These are phyloP conservation scores for Wickerhamiella australiensis DNA, from an alignment of 805 yeast species.

Conservation along the genomic window DNA sequence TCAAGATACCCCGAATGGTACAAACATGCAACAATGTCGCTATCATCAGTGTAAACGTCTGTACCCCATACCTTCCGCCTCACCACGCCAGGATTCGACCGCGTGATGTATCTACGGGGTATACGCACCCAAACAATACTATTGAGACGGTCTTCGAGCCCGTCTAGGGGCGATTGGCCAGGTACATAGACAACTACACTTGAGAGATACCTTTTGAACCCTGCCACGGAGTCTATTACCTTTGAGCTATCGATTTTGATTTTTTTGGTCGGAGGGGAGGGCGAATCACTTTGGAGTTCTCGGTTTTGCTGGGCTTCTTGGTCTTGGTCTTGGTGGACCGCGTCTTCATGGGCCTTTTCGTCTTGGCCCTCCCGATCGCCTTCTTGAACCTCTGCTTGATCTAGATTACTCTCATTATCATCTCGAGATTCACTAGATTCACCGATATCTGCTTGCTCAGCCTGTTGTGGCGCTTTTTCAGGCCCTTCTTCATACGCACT, in stretches of 20 bases:
- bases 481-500: no score
- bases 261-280: background rate
- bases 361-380: no score
- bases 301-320: no score
- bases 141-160: slow-evolving; percentile 27
- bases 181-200: slow-evolving; percentile 44
- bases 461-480: no score
- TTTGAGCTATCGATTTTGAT: slow-evolving; percentile 31
- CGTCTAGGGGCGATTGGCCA: slow-evolving; percentile 20
- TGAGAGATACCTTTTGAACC: slow-evolving; percentile 37
- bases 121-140: slow-evolving; percentile 43
- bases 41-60: slow-evolving; percentile 87
- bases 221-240: slow-evolving; percentile 32
- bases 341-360: no score
- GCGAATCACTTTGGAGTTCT: no score
- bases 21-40: slow-evolving; percentile 64
- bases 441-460: no score
- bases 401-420: no score
- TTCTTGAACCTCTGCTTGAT: no score
- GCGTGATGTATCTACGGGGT: slow-evolving; percentile 35
- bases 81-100: slow-evolving; percentile 28
- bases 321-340: no score
- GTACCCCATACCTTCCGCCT: slow-evolving; percentile 74
- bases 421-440: no score
- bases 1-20: slow-evolving; percentile 59